Percentiles rank a stretch among this genome's conserved stretches.
Conservation (phyloP, 306 rosid genomes). For the Ochetophila trinervis region DNA sequence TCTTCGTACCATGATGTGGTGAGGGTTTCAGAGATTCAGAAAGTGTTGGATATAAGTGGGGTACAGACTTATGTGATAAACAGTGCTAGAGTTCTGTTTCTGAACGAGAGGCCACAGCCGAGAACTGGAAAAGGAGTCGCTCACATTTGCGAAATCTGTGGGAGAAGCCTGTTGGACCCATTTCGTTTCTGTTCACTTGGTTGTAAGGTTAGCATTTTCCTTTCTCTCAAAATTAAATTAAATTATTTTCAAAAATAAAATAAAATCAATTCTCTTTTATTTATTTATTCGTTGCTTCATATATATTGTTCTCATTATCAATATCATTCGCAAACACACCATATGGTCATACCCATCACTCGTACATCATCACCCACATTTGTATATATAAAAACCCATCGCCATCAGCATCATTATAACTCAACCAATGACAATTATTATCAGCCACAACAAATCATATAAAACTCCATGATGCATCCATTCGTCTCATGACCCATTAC, state of each 20-base stretch:
- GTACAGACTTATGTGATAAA: conserved; percentile 93
- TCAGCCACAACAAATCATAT: not conserved
- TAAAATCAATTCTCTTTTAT: conserved; percentile 11
- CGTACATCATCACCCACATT: conserved; percentile 63
- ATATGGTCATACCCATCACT: conserved; percentile 55
- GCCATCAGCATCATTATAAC: conserved; percentile 31
- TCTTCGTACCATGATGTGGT: conserved; percentile 96
- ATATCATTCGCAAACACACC: conserved; percentile 39
- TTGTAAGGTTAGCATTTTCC: conserved; percentile 67
- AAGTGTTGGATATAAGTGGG: conserved; percentile 72
- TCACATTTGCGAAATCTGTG: conserved; percentile 87
- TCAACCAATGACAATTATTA: not conserved
- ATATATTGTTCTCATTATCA: conserved; percentile 17
- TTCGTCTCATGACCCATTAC: too few relatives aligned
- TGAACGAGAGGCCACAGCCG: conserved; percentile 94
- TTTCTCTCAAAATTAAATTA: too few relatives aligned
- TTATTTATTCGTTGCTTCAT: conserved; percentile 12
- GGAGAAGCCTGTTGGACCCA: conserved; percentile 84
- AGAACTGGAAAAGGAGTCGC: conserved; percentile 73
- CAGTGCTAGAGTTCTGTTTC: conserved; percentile 84
- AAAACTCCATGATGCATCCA: too few relatives aligned
- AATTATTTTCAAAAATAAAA: too few relatives aligned
- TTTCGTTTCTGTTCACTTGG: conserved; percentile 93
- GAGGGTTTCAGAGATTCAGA: conserved; percentile 72
- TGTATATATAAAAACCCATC: conserved; percentile 29